Conservation (phyloP, 495 filamentous ascomycete species). For the Penicillium macrosclerotiorum region DNA sequence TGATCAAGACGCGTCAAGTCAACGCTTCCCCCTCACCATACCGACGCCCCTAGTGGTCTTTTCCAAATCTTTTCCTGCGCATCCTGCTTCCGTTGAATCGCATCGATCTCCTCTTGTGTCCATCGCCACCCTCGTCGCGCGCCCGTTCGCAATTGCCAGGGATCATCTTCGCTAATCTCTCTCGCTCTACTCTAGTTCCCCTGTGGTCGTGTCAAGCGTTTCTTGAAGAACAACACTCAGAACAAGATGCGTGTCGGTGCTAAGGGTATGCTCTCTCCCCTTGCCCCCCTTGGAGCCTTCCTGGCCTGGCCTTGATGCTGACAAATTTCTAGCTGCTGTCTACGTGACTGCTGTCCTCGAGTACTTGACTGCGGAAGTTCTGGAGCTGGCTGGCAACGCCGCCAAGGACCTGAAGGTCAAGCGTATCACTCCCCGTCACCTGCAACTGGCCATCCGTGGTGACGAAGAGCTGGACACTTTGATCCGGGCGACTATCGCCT, state of each 20-base stretch:
- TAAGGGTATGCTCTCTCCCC: conserved; percentile 58
- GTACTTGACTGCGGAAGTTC: conserved; percentile 97
- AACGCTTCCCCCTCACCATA: conserved; percentile 15
- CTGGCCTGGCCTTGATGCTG: not conserved
- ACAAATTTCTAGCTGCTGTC: conserved; percentile 66
- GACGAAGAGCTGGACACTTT: conserved; percentile 98
- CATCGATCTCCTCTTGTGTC: too few relatives aligned
- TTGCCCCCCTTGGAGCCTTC: not conserved
- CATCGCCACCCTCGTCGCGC: not conserved
- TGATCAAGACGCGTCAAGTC: conserved; percentile 25
- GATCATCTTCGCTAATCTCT: conserved; percentile 12
- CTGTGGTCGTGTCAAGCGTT: conserved; percentile 99
- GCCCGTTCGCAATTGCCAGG: too few relatives aligned
- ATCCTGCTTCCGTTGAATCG: too few relatives aligned
- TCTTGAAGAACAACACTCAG: conserved; percentile 98
- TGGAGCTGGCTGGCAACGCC: conserved; percentile 96
- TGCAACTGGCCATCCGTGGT: conserved; percentile 97
- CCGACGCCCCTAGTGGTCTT: too few relatives aligned
- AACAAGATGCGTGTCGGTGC: conserved; percentile 99
- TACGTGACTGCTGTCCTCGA: conserved; percentile 98
- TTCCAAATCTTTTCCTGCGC: too few relatives aligned
- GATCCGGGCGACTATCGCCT: conserved; percentile 96
- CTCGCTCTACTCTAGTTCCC: conserved; percentile 68
- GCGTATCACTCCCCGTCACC: conserved; percentile 97
- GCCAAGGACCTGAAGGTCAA: conserved; percentile 99